Base-by-base conservation (phyloP, 192 early-diverging fungal genomes). In the Rhizophagus clarus region DNA sequence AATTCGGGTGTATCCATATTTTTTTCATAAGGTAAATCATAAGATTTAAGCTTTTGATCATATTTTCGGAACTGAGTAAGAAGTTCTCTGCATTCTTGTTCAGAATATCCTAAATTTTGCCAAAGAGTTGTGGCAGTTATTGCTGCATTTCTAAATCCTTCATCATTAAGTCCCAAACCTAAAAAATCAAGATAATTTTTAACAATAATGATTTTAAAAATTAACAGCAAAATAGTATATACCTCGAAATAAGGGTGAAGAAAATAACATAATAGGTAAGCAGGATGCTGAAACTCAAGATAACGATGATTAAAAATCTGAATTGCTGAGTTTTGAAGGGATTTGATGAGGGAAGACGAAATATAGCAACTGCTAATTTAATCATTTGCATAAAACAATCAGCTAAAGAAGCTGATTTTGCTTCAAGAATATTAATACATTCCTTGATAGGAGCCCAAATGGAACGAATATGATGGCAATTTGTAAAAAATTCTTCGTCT, bases 261-360 rank as follows among this genome's bases (percentile, higher is more conserved):
- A 51, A 12, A 67, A 67, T 67, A 67, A 37, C 66, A 31, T 32
- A 67, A 67, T 0, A 67, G 15, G 37, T 67, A 67, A 31, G 29
- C 24, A 34, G 66, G 66, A 32, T 67, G 66, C n/a, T 67, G 15
- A 17, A 67, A 67, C 32, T 67, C 31, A 31, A 29, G 15, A 32
- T 67, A 67, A 15, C 66, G 10, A 31, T 12, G 29, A 67, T 67
- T 67, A 15, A 64, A 64, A 32, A 67, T 67, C 37, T 67, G 66
- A 67, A 67, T 32, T 31, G 29, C 29, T 28, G 66, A 67, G 66
- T 0, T 15, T 37, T 67, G 14, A 11, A 67, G 4, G 66, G 29
- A 32, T 67, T 67, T 67, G 29, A 67, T 37, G 9, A 11, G 37
- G 66, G 29, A 67, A 67, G 24, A 3, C 3, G 1, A 32, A 31